Evolutionary conservation across 1,284 basidiomycete species (phyloP).

Genomic region (Naganishia albida): DNA sequence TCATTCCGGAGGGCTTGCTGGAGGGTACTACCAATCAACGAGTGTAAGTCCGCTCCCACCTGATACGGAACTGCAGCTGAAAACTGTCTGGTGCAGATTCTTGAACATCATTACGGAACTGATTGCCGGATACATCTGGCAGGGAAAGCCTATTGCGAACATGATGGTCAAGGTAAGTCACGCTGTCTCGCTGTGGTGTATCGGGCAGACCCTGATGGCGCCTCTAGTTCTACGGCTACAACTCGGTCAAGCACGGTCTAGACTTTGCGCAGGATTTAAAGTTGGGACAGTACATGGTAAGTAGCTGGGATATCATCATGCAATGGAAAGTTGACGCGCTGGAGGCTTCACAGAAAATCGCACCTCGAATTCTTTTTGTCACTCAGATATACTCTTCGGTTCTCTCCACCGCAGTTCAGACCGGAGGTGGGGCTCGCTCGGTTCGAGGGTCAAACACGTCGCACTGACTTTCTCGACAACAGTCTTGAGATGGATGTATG

Average conservation of each 20-base stretch:
- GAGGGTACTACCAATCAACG: slow-evolving; percentile 44
- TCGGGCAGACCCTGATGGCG: background rate
- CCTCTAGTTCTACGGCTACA: slow-evolving; percentile 40
- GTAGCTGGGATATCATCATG: background rate
- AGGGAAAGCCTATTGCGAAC: slow-evolving; percentile 47
- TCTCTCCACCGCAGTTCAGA: slow-evolving; percentile 51
- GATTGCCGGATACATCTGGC: slow-evolving; percentile 57
- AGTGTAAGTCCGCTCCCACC: background rate
- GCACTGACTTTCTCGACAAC: too few species aligned
- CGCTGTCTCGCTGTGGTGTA: background rate
- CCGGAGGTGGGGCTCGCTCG: slow-evolving; percentile 39
- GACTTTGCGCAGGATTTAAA: slow-evolving; percentile 54
- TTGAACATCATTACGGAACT: slow-evolving; percentile 58
- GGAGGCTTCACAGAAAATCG: slow-evolving; percentile 46
- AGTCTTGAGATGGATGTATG: slow-evolving; percentile 54
- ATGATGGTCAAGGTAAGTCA: slow-evolving; percentile 52
- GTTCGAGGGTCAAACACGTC: slow-evolving; percentile 4
- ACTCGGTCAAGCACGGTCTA: slow-evolving; percentile 43
- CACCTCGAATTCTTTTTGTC: slow-evolving; percentile 51
- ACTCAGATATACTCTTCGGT: slow-evolving; percentile 51
- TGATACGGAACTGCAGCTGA: background rate
- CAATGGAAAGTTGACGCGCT: background rate
- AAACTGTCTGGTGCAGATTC: background rate
- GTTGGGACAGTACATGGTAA: slow-evolving; percentile 55
- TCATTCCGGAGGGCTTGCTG: slow-evolving; percentile 27